Conservation (phyloP, 495 filamentous ascomycete genomes). For the Neurospora tetraspora region DNA sequence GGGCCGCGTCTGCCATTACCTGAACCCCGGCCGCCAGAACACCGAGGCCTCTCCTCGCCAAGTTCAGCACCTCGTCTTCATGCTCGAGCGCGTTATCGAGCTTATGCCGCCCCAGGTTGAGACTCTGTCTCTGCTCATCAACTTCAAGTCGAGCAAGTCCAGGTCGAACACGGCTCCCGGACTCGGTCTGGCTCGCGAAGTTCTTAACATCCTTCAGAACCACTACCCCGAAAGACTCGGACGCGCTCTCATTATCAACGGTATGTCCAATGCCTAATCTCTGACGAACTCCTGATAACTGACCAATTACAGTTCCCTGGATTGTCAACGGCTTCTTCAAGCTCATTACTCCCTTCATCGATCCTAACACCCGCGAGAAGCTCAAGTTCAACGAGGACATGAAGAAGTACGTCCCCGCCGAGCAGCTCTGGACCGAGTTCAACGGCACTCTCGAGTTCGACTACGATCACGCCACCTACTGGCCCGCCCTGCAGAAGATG, state of each 20-base stretch:
- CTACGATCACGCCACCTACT: conserved; percentile 82
- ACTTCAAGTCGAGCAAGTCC: conserved; percentile 63
- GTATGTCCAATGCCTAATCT: conserved; percentile 35
- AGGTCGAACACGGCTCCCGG: conserved; percentile 67
- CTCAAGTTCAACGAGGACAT: conserved; percentile 91
- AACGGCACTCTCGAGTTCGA: conserved; percentile 62
- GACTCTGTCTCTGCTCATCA: conserved; percentile 72
- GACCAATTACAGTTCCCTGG: conserved; percentile 58
- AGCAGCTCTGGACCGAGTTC: conserved; percentile 65
- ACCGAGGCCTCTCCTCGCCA: conserved; percentile 83
- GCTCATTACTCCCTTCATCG: conserved; percentile 89
- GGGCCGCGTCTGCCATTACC: conserved; percentile 75
- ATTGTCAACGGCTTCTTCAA: conserved; percentile 87
- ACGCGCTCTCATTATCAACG: conserved; percentile 74
- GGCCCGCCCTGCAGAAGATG: conserved; percentile 70
- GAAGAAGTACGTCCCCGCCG: conserved; percentile 59
- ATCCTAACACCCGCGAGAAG: conserved; percentile 83
- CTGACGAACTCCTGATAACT: background rate
- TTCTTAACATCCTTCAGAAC: conserved; percentile 78
- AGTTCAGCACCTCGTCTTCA: conserved; percentile 87
- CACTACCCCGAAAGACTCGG: conserved; percentile 95
- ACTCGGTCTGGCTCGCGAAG: conserved; percentile 65
- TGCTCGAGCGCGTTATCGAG: conserved; percentile 85
- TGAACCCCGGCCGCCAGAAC: conserved; percentile 84
- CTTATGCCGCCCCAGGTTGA: conserved; percentile 80